Evolutionary conservation across 225 moss, liverwort and hornwort species (phyloP).

Genomic region (Physcomitrellopsis africana): DNA sequence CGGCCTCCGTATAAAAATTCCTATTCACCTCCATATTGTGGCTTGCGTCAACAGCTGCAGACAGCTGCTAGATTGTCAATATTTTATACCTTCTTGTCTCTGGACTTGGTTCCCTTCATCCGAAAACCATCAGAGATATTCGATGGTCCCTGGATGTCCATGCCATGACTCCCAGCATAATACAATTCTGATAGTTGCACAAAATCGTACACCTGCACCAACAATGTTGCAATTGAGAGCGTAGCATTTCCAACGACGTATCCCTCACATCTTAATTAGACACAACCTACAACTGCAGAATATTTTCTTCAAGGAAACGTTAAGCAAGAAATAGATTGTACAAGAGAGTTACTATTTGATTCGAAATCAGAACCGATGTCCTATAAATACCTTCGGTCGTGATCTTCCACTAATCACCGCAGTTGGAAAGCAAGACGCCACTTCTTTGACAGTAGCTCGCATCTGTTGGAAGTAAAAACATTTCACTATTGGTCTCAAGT

Average conservation of each 20-base stretch:
- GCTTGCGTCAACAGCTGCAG: background rate
- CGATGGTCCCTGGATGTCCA: conserved; percentile 96
- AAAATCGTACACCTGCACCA: conserved; percentile 83
- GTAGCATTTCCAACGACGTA: background rate
- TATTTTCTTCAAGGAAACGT: background rate
- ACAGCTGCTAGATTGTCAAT: background rate
- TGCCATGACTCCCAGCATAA: conserved; percentile 97
- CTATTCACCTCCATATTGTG: background rate
- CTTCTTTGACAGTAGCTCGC: conserved; percentile 89
- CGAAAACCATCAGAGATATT: conserved; percentile 80
- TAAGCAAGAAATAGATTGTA: background rate
- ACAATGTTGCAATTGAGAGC: background rate
- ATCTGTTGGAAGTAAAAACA: conserved; percentile 54
- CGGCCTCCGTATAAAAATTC: conserved; percentile 1
- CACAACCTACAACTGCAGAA: background rate
- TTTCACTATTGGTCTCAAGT: background rate
- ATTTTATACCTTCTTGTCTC: conserved; percentile 65
- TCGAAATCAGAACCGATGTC: background rate
- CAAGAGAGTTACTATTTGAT: background rate
- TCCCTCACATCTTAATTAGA: conserved; percentile 10
- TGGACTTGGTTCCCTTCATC: conserved; percentile 72
- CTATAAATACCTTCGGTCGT: conserved; percentile 70
- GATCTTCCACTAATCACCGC: conserved; percentile 95
- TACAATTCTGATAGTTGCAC: conserved; percentile 88
- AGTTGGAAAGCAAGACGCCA: conserved; percentile 90